Percentiles rank a stretch among this genome's conserved stretches.
Conservation (phyloP, 768 basidiomycete species). For the Boletus reticulatus region DNA sequence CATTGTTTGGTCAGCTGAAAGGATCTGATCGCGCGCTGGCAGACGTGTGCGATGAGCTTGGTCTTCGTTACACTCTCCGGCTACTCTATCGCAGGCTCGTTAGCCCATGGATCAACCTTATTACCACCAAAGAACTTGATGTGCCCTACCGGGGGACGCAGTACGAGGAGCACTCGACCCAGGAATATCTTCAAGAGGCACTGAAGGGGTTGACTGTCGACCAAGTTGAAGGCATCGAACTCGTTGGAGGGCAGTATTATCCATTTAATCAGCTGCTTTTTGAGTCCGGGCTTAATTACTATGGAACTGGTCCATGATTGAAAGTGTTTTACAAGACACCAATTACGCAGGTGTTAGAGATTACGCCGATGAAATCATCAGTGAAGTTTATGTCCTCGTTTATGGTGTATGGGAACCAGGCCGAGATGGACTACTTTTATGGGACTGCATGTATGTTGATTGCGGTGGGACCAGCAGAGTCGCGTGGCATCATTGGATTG, state of each 20-base stretch:
- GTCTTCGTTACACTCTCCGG: not conserved
- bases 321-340: not conserved
- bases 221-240: not conserved
- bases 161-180: not conserved
- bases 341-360: conserved; percentile 6
- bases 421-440: conserved; percentile 5
- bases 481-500: not conserved
- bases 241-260: not conserved
- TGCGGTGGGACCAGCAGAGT: not conserved
- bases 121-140: not conserved
- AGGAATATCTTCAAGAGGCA: not conserved
- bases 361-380: conserved; percentile 11
- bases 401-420: conserved; percentile 5
- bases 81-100: not conserved
- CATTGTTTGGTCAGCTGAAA: conserved; percentile 10
- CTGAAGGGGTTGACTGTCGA: not conserved
- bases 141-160: not conserved
- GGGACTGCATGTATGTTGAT: conserved; percentile 16
- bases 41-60: conserved; percentile 3
- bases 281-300: no score
- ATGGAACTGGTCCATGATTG: not conserved
- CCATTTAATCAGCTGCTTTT: not conserved
- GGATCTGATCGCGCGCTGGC: conserved; percentile 9
- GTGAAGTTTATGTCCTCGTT: not conserved
- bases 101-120: not conserved